A percentile compares a stretch with the other conserved stretches of the same genome.
These are phyloP conservation scores for Trichoderma asperelloides DNA, from an alignment of 495 filamentous ascomycete genomes.

Conservation along the genomic window DNA sequence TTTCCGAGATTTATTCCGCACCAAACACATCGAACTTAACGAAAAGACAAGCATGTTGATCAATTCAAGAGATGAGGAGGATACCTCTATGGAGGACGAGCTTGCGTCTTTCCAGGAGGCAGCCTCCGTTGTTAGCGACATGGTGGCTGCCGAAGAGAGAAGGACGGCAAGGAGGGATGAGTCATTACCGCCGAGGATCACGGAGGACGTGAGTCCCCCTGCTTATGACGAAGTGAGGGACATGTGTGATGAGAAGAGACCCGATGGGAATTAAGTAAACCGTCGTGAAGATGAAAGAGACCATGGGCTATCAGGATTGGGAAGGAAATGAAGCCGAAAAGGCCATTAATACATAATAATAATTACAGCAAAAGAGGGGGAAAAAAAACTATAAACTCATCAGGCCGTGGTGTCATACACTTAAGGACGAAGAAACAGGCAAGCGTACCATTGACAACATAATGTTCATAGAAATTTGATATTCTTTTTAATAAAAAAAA, in stretches of 20 bases:
- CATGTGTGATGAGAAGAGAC: background rate
- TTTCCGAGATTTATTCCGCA: conserved; percentile 13
- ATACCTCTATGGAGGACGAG: conserved; percentile 32
- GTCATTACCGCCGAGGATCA: conserved; percentile 19
- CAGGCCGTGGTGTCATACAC: background rate
- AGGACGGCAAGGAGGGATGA: conserved; percentile 17
- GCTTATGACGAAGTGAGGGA: background rate
- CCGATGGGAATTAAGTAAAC: background rate
- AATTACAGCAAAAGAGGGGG: background rate
- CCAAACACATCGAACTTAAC: conserved; percentile 21
- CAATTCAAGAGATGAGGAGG: conserved; percentile 20
- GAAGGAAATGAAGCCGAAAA: background rate
- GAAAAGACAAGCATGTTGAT: conserved; percentile 28
- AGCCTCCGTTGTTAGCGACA: conserved; percentile 30
- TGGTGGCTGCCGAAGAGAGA: conserved; percentile 33
- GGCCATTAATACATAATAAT: background rate
- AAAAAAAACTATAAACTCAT: background rate
- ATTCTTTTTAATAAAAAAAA: background rate
- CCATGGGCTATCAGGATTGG: background rate
- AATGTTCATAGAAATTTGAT: background rate
- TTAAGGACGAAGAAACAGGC: background rate
- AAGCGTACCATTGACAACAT: background rate
- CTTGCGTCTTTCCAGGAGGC: conserved; percentile 37
- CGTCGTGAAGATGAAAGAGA: background rate
- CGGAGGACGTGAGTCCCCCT: background rate